These are phyloP conservation scores for Heritiera fomes DNA, from an alignment of 345 rosid genomes.

Conservation along the genomic window DNA sequence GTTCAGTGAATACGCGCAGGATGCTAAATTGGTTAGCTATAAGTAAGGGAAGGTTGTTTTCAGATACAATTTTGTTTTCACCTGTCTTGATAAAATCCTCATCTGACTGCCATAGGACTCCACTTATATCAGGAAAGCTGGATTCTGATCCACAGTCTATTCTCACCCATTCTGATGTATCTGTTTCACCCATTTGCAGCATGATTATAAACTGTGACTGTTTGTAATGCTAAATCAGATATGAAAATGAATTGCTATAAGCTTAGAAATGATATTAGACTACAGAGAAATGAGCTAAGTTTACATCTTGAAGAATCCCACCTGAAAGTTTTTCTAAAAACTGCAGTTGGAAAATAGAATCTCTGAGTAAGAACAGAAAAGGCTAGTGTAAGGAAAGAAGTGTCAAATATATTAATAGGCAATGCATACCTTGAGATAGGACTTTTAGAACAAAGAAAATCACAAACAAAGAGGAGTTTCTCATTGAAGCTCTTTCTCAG, in stretches of 20 bases:
- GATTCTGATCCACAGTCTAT: not conserved
- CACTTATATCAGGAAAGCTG: not conserved
- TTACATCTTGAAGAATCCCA: too few relatives aligned
- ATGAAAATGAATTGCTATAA: too few relatives aligned
- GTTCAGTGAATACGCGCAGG: not conserved
- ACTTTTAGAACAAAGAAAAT: not conserved
- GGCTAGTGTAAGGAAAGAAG: too few relatives aligned
- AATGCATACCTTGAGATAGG: not conserved
- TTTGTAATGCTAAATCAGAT: too few relatives aligned
- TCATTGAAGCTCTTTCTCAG: not conserved
- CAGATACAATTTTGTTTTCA: not conserved
- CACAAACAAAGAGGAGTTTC: not conserved
- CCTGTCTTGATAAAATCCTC: not conserved
- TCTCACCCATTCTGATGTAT: not conserved
- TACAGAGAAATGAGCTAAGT: too few relatives aligned
- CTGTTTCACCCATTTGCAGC: not conserved
- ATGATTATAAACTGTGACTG: not conserved
- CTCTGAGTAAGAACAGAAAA: too few relatives aligned
- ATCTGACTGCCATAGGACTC: not conserved
- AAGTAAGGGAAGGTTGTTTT: not conserved
- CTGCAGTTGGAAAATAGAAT: too few relatives aligned
- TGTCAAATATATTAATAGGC: not conserved
- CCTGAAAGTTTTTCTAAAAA: too few relatives aligned
- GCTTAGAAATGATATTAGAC: too few relatives aligned
- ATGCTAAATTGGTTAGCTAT: not conserved